Evolutionary conservation across 1,284 basidiomycete genomes (phyloP), one percentile per base, ranked within the genome.

Genomic region (Lignosus rhinocerotis): DNA sequence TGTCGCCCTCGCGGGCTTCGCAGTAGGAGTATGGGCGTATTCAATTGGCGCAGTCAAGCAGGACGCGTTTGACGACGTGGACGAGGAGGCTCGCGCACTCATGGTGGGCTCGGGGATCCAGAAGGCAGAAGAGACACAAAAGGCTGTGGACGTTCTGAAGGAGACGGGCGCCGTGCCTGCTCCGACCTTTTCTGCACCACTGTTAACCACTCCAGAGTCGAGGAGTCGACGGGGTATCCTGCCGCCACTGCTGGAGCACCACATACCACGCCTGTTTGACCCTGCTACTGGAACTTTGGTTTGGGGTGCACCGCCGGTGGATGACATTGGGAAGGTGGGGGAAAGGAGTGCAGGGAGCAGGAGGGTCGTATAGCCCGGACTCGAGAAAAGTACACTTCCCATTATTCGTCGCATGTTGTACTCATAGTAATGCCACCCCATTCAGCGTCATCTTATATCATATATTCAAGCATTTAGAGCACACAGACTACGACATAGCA

Each of bases 21-120:
- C 86, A 32, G 82, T 86, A n/a, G 87, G 88, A 46, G 87, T 97
- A 16, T 98, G 94, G 85, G 82, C 86, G 9, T 98, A 98, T 75
- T 96, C 94, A 14, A 96, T 98, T 71, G 84, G 86, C 43, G 94
- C 94, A 11, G 94, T 97, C 58, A 93, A 91, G 72, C 94, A 97
- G 71, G 95, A 97, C 69, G 88, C 90, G 58, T 96, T 96, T 71
- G 90, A 88, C 60, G 90, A 93, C 68, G 80, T 92, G 39, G 91
- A 93, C 67, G 87, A 90, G 62, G 88, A 90, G 70, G 90, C 86
- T 43, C 76, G 76, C 59, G 82, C 80, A 43, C 76, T 88, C 63
- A 61, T 64, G 59, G 77, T 76, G 1, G 73, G 76, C 31, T 69
- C 76, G 0, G 74, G 76, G 36, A 69, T 73, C 41, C 69, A 70